phyloP scores from a whole-genome alignment of 2,329 filamentous ascomycete genomes.

The Exophiala lecanii-corni region DNA sequence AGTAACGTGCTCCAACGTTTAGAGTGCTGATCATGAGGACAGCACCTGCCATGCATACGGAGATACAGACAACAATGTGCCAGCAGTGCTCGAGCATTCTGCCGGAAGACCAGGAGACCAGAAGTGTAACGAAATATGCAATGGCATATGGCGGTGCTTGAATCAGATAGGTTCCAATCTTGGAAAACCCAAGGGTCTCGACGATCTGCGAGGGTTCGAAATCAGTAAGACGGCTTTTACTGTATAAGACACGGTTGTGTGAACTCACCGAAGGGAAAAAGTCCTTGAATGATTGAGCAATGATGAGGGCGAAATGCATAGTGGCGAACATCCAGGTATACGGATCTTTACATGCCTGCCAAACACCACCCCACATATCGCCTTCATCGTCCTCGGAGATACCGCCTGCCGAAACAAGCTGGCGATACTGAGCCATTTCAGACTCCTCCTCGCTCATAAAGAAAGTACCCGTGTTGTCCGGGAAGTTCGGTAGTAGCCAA shows the following conservation, averaged over 20 bases:
- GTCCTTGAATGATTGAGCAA: constrained; percentile 55
- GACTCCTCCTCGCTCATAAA: constrained; percentile 40
- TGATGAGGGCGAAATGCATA: constrained; percentile 57
- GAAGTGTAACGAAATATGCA: constrained; percentile 53
- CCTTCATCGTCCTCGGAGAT: constrained; percentile 51
- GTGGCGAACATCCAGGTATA: constrained; percentile 64
- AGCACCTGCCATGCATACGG: constrained; percentile 35
- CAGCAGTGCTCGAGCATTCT: constrained; percentile 54
- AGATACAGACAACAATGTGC: constrained; percentile 53
- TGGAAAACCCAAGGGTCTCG: constrained; percentile 3
- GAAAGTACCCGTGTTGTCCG: constrained; percentile 47
- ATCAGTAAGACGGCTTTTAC: neutral
- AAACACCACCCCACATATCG: constrained; percentile 50
- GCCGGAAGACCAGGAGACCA: constrained; percentile 55
- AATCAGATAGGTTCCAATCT: constrained; percentile 3
- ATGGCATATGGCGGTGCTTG: constrained; percentile 49
- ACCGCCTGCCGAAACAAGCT: constrained; percentile 56
- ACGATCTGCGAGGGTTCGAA: neutral
- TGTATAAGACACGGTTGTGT: neutral
- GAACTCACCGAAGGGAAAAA: constrained; percentile 41
- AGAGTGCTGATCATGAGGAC: constrained; percentile 1
- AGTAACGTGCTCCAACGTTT: constrained; percentile 1
- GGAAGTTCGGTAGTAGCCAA: constrained; percentile 47
- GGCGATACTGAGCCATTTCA: constrained; percentile 49
- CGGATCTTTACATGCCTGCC: constrained; percentile 56